Conservation (phyloP, 768 basidiomycete genomes). For the Ephemerocybe angulata region DNA sequence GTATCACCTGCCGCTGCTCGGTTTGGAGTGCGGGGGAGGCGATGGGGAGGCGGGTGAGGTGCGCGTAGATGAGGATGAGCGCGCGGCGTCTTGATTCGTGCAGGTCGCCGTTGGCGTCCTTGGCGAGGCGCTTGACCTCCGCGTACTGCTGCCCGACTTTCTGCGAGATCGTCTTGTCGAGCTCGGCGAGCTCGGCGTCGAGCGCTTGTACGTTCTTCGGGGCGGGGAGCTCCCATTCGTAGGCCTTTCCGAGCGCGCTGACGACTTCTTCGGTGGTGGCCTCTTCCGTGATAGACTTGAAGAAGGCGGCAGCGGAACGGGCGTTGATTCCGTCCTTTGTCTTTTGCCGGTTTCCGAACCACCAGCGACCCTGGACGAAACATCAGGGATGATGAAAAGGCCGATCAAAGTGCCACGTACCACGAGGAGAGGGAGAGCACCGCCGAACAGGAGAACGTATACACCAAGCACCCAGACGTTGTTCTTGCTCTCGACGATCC, state of each 20-base stretch:
- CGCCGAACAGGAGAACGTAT: slow-evolving; percentile 85
- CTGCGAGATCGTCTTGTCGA: slow-evolving; percentile 50
- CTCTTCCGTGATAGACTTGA: slow-evolving; percentile 81
- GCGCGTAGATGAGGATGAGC: slow-evolving; percentile 76
- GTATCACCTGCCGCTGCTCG: slow-evolving; percentile 75
- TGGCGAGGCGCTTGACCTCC: slow-evolving; percentile 41
- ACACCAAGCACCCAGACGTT: slow-evolving; percentile 85
- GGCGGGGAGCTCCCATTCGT: slow-evolving; percentile 50
- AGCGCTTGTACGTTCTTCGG: slow-evolving; percentile 22
- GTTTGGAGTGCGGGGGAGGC: slow-evolving; percentile 45
- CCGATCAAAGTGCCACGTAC: slow-evolving; percentile 39
- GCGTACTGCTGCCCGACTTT: slow-evolving; percentile 54
- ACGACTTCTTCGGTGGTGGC: slow-evolving; percentile 71
- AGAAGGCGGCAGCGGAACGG: slow-evolving; percentile 79
- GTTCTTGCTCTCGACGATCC: slow-evolving; percentile 91
- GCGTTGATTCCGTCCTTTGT: slow-evolving; percentile 91
- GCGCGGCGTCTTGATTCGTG: slow-evolving; percentile 48
- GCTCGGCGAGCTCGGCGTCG: slow-evolving; percentile 39
- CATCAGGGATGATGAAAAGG: too few species aligned
- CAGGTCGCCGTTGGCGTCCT: slow-evolving; percentile 31
- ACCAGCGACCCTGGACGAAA: too few species aligned
- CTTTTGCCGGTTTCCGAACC: slow-evolving; percentile 86
- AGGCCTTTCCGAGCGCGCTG: slow-evolving; percentile 64
- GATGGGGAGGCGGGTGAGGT: slow-evolving; percentile 69
- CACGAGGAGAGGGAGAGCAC: slow-evolving; percentile 30